Evolutionary conservation across 2,329 filamentous ascomycete species (phyloP).

Genomic region (Cladosporium sp.): DNA sequence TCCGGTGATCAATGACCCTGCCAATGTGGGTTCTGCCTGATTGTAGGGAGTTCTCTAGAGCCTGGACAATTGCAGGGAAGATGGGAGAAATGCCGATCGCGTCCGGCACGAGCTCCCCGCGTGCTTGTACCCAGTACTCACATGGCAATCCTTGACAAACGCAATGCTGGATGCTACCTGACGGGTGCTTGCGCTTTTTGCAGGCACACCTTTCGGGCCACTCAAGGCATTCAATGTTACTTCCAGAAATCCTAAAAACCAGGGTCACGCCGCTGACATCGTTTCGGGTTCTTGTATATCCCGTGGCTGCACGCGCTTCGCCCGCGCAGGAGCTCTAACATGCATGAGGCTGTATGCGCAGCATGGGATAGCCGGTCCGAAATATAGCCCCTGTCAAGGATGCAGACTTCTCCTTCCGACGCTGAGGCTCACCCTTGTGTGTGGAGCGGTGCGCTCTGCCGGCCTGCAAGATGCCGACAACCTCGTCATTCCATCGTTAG

Average conservation of each 20-base stretch:
- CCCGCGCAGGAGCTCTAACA: background rate
- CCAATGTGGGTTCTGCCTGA: no score
- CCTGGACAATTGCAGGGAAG: background rate
- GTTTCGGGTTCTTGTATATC: background rate
- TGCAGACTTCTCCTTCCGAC: slow-evolving; percentile 1
- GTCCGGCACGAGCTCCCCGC: slow-evolving; percentile 3
- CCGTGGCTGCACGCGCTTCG: background rate
- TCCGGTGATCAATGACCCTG: no score
- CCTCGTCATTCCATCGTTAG: background rate
- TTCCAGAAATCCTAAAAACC: background rate
- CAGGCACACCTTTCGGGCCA: background rate
- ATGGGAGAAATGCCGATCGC: background rate
- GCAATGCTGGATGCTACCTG: no score
- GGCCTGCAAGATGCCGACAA: background rate
- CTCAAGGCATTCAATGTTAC: no score
- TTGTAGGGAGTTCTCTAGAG: background rate
- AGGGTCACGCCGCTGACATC: slow-evolving; percentile 6
- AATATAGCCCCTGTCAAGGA: background rate
- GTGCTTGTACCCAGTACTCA: background rate
- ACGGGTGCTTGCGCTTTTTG: background rate
- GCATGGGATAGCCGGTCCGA: slow-evolving; percentile 5
- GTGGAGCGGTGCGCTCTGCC: background rate
- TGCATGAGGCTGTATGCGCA: background rate
- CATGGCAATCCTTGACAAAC: slow-evolving; percentile 8
- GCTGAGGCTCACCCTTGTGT: background rate